Percentiles rank a stretch among this genome's conserved stretches.
Conservation (phyloP, 345 rosid genomes). For the Reutealis trisperma region DNA sequence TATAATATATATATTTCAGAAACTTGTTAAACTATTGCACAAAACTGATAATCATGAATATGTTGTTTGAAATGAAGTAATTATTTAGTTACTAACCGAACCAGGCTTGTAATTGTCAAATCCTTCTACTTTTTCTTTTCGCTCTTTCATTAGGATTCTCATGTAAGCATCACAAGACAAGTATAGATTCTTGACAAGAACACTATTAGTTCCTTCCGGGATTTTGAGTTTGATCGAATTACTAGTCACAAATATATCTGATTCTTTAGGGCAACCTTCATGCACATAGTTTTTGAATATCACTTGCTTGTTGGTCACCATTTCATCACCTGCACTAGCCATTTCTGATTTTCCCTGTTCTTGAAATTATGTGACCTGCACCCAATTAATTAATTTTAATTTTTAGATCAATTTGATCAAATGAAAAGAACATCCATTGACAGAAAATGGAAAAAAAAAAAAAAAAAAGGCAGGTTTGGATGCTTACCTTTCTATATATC, state of each 20-base stretch:
- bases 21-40: too few species aligned
- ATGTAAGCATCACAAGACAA: constrained; percentile 8
- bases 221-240: neutral
- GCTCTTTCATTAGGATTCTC: neutral
- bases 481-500: too few species aligned
- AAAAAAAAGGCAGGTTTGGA: too few species aligned
- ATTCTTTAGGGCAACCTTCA: neutral
- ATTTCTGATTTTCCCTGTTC: neutral
- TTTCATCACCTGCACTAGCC: neutral
- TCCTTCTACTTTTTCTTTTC: neutral
- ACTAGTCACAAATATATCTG: neutral
- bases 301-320: neutral
- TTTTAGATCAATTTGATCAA: too few species aligned
- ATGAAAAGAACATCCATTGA: too few species aligned
- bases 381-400: too few species aligned
- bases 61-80: too few species aligned
- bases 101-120: neutral
- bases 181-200: constrained; percentile 11
- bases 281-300: neutral
- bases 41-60: too few species aligned
- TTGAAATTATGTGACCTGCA: too few species aligned
- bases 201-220: neutral
- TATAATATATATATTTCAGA: too few species aligned
- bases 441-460: too few species aligned
- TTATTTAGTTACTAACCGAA: neutral